phyloP scores from a whole-genome alignment of 2,329 filamentous ascomycete species.

The Blastomyces emzantsi region DNA sequence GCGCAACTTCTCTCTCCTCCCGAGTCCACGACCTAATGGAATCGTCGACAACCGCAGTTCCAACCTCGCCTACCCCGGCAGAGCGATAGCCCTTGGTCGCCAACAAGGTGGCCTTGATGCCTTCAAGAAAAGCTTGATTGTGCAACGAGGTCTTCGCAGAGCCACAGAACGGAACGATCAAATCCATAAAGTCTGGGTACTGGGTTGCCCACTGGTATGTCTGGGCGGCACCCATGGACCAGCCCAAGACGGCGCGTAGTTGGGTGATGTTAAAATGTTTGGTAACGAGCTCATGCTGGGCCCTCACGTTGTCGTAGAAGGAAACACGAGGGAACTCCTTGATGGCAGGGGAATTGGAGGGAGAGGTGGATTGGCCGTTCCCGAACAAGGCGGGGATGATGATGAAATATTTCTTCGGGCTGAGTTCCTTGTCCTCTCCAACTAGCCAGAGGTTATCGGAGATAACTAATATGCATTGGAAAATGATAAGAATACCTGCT shows the following conservation, averaged over 20 bases:
- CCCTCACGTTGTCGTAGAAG: constrained; percentile 61
- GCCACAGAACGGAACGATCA: constrained; percentile 58
- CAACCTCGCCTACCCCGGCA: constrained; percentile 43
- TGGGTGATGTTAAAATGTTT: constrained; percentile 53
- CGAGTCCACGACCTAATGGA: constrained; percentile 43
- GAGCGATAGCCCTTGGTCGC: constrained; percentile 48
- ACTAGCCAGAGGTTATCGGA: constrained; percentile 67
- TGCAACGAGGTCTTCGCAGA: constrained; percentile 55
- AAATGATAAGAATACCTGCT: background rate
- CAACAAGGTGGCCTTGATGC: constrained; percentile 53
- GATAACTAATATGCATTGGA: constrained; percentile 39
- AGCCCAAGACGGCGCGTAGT: constrained; percentile 55
- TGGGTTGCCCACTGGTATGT: constrained; percentile 56
- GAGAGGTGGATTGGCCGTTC: constrained; percentile 59
- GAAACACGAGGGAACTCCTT: constrained; percentile 53
- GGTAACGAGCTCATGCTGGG: constrained; percentile 58
- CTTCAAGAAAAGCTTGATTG: constrained; percentile 59
- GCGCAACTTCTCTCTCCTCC: constrained; percentile 45
- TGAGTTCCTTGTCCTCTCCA: constrained; percentile 55
- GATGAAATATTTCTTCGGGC: constrained; percentile 57
- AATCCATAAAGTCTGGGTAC: constrained; percentile 57
- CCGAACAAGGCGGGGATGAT: constrained; percentile 61
- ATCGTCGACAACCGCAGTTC: constrained; percentile 31
- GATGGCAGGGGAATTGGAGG: constrained; percentile 50
- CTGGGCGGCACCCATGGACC: constrained; percentile 63